These are phyloP conservation scores for Nissolia schottii DNA, from an alignment of 306 rosid genomes.

Conservation along the genomic window DNA sequence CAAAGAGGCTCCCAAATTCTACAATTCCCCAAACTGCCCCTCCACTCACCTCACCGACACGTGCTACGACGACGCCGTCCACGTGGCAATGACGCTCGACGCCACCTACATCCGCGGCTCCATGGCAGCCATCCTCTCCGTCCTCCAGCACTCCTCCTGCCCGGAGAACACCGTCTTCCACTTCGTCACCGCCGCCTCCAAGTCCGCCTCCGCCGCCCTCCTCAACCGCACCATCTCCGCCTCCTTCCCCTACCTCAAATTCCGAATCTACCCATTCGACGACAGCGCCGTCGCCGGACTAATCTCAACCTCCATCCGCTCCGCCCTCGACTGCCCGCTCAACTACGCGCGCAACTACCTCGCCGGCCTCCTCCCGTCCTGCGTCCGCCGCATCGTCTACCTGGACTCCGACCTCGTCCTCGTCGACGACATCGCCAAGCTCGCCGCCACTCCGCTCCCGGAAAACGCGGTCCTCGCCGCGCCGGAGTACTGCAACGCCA, in stretches of 20 bases:
- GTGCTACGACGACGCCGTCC: slow-evolving; percentile 47
- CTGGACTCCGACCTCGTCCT: slow-evolving; percentile 89
- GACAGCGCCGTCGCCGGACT: slow-evolving; percentile 58
- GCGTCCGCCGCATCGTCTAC: slow-evolving; percentile 61
- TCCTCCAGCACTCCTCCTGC: slow-evolving; percentile 92
- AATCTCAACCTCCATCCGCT: slow-evolving; percentile 85
- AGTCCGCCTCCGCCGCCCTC: slow-evolving; percentile 19
- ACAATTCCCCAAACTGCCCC: slow-evolving; percentile 67
- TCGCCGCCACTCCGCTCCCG: slow-evolving; percentile 52
- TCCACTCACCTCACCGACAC: background rate
- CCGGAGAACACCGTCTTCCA: slow-evolving; percentile 78
- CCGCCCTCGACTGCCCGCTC: slow-evolving; percentile 85
- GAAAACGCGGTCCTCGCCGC: slow-evolving; percentile 69
- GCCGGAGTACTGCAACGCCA: slow-evolving; percentile 93
- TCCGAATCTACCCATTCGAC: slow-evolving; percentile 71
- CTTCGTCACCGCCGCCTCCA: slow-evolving; percentile 55
- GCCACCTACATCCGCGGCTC: slow-evolving; percentile 85
- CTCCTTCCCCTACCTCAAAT: slow-evolving; percentile 75
- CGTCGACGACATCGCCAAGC: slow-evolving; percentile 85
- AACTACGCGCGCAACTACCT: slow-evolving; percentile 95
- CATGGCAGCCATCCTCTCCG: slow-evolving; percentile 90
- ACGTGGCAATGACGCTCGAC: slow-evolving; percentile 93
- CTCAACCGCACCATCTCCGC: slow-evolving; percentile 37
- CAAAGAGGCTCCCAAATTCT: slow-evolving; percentile 89
- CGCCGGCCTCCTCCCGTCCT: slow-evolving; percentile 54